These are phyloP conservation scores for Paraleonurus japonicus DNA, from an alignment of 257 asterid genomes.

Conservation along the genomic window DNA sequence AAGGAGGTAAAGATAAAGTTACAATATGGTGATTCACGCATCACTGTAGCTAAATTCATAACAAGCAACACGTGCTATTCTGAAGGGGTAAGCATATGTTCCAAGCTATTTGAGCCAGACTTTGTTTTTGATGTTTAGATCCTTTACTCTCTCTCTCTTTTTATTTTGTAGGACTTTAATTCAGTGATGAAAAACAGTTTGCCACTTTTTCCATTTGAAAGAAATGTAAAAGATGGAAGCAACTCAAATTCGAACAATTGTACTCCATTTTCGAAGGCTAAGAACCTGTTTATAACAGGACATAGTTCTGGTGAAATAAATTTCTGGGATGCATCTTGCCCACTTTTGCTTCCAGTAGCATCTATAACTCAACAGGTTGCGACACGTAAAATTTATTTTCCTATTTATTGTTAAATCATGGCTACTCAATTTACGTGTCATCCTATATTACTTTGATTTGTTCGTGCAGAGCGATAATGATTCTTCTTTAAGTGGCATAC, in stretches of 20 bases:
- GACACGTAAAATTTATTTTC: neutral
- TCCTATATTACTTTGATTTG: conserved; percentile 9
- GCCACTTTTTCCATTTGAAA: conserved; percentile 68
- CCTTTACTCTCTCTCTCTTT: neutral
- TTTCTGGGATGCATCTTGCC: conserved; percentile 90
- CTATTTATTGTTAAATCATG: neutral
- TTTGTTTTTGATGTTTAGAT: neutral
- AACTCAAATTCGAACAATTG: conserved; percentile 39
- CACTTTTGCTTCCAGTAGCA: conserved; percentile 65
- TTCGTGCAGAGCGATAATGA: conserved; percentile 74
- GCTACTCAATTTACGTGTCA: neutral
- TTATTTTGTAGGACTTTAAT: conserved; percentile 52
- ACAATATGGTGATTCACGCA: conserved; percentile 77
- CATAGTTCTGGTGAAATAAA: conserved; percentile 75
- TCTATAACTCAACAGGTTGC: conserved; percentile 79
- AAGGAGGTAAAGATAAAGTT: conserved; percentile 62
- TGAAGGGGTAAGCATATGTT: conserved; percentile 52
- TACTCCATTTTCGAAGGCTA: conserved; percentile 58
- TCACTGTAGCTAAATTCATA: conserved; percentile 57
- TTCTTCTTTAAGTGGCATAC: conserved; percentile 66
- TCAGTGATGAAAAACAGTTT: conserved; percentile 46
- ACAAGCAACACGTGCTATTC: conserved; percentile 49
- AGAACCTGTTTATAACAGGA: conserved; percentile 75
- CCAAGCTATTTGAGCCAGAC: too few relatives aligned
- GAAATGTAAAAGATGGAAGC: conserved; percentile 57